Conservation (phyloP, 2,329 filamentous ascomycete genomes). For the Aspergillus latus region DNA sequence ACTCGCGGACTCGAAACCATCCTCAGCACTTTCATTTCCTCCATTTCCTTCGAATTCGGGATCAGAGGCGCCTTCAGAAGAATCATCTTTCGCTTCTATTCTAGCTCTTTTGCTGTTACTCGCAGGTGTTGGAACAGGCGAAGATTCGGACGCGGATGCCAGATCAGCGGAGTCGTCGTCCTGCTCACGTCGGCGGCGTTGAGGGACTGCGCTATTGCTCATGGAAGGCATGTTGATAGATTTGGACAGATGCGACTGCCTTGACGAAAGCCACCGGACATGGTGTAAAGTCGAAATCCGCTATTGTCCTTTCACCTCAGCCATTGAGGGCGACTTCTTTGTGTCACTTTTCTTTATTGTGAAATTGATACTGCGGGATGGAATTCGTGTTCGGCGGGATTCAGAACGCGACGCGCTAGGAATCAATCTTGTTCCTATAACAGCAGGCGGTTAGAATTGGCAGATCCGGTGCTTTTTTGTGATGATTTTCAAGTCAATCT, state of each 20-base stretch:
- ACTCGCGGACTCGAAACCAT: background rate
- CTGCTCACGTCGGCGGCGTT: slow-evolving; percentile 31
- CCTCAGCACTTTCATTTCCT: slow-evolving; percentile 17
- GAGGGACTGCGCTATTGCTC: slow-evolving; percentile 21
- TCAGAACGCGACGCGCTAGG: slow-evolving; percentile 30
- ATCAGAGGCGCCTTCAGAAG: slow-evolving; percentile 18
- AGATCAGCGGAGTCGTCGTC: slow-evolving; percentile 27
- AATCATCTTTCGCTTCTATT: slow-evolving; percentile 20
- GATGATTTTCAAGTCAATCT: background rate
- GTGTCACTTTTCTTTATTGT: slow-evolving; percentile 9
- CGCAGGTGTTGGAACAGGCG: slow-evolving; percentile 20
- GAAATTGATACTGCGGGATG: slow-evolving; percentile 2
- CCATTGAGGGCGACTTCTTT: background rate
- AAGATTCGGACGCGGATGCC: background rate
- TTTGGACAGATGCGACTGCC: slow-evolving; percentile 12
- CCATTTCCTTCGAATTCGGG: slow-evolving; percentile 16
- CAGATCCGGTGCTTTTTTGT: slow-evolving; percentile 11
- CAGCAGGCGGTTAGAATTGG: slow-evolving; percentile 27
- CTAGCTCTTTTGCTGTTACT: slow-evolving; percentile 36
- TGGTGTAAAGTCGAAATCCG: background rate
- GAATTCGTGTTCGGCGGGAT: slow-evolving; percentile 15
- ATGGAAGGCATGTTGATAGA: slow-evolving; percentile 29
- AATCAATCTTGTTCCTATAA: slow-evolving; percentile 21
- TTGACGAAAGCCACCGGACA: slow-evolving; percentile 7
- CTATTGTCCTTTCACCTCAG: background rate